A percentile compares a stretch with the other conserved stretches of the same genome.
Evolutionary conservation across 116 monocot species (phyloP).

Genomic region (Iris pallida): DNA sequence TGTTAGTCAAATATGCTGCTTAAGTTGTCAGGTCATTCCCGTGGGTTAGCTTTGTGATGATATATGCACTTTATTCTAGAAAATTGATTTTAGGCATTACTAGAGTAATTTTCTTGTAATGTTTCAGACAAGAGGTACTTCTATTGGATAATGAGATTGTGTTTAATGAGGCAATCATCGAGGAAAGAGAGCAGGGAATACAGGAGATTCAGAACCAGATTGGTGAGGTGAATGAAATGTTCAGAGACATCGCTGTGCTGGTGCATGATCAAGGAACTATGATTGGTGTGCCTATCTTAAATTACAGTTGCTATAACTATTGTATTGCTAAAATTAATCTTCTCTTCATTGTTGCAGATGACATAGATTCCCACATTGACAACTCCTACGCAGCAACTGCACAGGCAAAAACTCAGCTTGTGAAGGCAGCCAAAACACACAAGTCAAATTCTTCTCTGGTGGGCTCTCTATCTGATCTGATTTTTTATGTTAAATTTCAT

Average conservation of each 20-base stretch:
- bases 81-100: too few species aligned
- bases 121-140: slow-evolving; percentile 2
- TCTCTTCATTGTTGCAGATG: slow-evolving; percentile 47
- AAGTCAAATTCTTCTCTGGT: slow-evolving; percentile 93
- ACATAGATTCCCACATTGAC: slow-evolving; percentile 62
- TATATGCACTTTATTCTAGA: too few species aligned
- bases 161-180: slow-evolving; percentile 34
- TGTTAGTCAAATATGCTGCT: too few species aligned
- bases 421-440: slow-evolving; percentile 73
- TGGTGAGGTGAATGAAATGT: slow-evolving; percentile 21
- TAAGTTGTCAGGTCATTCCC: too few species aligned
- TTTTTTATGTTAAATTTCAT: too few species aligned
- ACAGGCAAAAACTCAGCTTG: slow-evolving; percentile 67
- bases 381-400: slow-evolving; percentile 51
- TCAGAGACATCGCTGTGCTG: slow-evolving; percentile 28
- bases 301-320: neutral
- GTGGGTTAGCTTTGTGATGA: too few species aligned
- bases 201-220: slow-evolving; percentile 22
- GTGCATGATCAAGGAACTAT: slow-evolving; percentile 83
- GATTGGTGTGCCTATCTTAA: slow-evolving; percentile 46
- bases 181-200: slow-evolving; percentile 31
- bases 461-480: neutral
- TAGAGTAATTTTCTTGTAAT: too few species aligned
- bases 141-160: slow-evolving; percentile 23
- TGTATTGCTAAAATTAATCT: neutral